These are phyloP conservation scores for Tetrapisispora pingtungensis DNA, from an alignment of 805 yeast species.

Conservation along the genomic window DNA sequence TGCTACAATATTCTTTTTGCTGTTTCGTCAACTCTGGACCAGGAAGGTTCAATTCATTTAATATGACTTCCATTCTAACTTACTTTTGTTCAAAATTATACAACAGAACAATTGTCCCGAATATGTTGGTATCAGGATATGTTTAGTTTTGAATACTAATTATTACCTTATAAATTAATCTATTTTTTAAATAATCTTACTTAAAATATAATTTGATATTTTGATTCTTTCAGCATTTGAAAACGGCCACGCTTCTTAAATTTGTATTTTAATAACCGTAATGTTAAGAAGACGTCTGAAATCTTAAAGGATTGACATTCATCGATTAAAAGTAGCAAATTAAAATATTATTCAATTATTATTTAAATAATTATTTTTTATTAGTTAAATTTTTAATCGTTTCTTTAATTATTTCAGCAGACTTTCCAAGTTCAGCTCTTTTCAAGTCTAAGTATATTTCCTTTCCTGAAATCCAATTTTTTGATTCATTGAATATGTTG, in stretches of 20 bases:
- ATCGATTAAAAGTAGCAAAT: no score
- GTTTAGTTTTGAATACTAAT: no score
- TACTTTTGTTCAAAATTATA: not conserved
- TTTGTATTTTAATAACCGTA: not conserved
- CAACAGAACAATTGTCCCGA: not conserved
- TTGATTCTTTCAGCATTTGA: not conserved
- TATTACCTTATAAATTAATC: no score
- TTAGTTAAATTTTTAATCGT: slow-evolving; percentile 17
- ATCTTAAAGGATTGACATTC: no score
- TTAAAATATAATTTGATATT: no score
- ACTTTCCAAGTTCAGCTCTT: slow-evolving; percentile 14
- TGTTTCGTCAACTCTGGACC: slow-evolving; percentile 18
- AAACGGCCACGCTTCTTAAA: not conserved
- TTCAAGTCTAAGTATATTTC: slow-evolving; percentile 18
- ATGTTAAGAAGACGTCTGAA: not conserved
- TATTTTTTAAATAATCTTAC: no score
- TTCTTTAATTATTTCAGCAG: slow-evolving; percentile 21
- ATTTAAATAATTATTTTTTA: not conserved
- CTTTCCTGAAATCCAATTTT: slow-evolving; percentile 23
- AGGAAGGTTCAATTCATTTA: slow-evolving; percentile 29
- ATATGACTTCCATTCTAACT: slow-evolving; percentile 22
- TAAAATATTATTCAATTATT: no score
- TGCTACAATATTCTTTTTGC: slow-evolving; percentile 26
- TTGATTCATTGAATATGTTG: slow-evolving; percentile 16
- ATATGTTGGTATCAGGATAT: no score